These are phyloP conservation scores for Lichtheimia corymbifera DNA, from an alignment of 371 early-diverging fungal genomes.

Conservation along the genomic window DNA sequence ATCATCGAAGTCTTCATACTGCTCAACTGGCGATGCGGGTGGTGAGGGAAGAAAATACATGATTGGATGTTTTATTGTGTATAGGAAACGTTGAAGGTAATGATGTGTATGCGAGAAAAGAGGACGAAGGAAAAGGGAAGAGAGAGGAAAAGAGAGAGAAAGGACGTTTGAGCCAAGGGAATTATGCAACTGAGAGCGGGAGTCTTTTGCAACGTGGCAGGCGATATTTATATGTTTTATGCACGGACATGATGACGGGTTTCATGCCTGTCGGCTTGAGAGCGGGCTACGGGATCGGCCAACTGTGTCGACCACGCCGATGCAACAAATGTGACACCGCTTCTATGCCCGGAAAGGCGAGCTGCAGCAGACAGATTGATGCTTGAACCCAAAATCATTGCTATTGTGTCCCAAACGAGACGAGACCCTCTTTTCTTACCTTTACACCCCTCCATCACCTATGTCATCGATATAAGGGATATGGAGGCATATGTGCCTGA, in stretches of 20 bases:
- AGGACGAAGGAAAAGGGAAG: neutral
- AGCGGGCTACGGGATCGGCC: constrained; percentile 11
- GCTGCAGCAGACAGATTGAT: neutral
- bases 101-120: constrained; percentile 1
- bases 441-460: too few species aligned
- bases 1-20: constrained; percentile 14
- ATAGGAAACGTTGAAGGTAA: neutral
- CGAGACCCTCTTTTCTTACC: too few species aligned
- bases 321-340: constrained; percentile 21
- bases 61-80: neutral
- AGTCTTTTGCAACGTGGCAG: constrained; percentile 1
- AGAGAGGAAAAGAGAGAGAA: constrained; percentile 3
- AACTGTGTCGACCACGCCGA: neutral
- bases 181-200: neutral
- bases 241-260: constrained; percentile 17
- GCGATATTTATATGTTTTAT: constrained; percentile 12
- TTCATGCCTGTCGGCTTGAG: neutral
- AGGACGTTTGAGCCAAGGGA: neutral
- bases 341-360: neutral
- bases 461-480: too few species aligned
- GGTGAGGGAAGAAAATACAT: constrained; percentile 44
- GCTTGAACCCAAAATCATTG: too few species aligned
- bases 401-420: too few species aligned
- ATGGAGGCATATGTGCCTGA: too few species aligned
- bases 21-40: constrained; percentile 24